A percentile compares a stretch with the other conserved stretches of the same genome.
Conservation (phyloP, 345 rosid genomes). For the Garcia nutans region DNA sequence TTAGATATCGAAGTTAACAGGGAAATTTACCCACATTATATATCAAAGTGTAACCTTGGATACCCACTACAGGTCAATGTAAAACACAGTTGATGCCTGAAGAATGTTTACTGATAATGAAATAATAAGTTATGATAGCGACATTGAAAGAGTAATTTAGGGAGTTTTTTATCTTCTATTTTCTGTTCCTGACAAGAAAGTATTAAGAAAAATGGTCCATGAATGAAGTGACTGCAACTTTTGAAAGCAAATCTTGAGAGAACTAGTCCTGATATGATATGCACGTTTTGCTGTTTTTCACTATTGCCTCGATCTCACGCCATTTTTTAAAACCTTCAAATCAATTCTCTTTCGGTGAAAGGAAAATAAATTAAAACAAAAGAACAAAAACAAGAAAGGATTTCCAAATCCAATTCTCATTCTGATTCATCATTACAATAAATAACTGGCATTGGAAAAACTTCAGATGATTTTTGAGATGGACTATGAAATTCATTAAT, state of each 20-base stretch:
- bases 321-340: background rate
- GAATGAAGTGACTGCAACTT: background rate
- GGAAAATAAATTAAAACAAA: background rate
- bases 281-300: background rate
- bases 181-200: background rate
- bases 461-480: too few species aligned
- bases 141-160: background rate
- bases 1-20: background rate
- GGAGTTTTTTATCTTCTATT: background rate
- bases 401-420: background rate
- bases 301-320: background rate
- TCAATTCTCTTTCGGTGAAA: conserved; percentile 4
- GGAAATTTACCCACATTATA: background rate
- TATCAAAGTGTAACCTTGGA: conserved; percentile 8
- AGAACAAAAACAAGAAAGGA: too few species aligned
- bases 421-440: background rate
- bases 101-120: conserved; percentile 9
- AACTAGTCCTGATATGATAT: background rate
- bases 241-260: background rate
- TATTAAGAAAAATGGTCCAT: background rate
- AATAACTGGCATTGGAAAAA: background rate
- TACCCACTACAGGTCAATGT: conserved; percentile 16
- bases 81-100: background rate
- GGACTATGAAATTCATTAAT: too few species aligned
- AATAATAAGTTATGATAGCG: background rate